A percentile compares a stretch with the other conserved stretches of the same genome.
phyloP scores from a whole-genome alignment of 2,329 filamentous ascomycete genomes.

The Westerdykella ornata region DNA sequence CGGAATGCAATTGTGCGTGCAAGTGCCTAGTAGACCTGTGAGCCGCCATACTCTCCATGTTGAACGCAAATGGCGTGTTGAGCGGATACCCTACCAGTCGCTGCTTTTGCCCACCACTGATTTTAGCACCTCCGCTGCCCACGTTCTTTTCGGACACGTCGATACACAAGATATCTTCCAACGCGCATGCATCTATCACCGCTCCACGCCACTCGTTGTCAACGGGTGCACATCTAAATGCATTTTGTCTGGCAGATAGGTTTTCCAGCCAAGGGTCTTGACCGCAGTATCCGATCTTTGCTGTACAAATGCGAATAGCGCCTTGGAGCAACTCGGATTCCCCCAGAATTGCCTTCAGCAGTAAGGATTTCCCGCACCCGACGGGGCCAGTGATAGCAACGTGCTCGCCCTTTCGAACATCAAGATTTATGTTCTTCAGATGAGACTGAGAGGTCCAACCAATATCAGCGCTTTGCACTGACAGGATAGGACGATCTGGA shows the following conservation, averaged over 20 bases:
- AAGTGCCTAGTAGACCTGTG: no score
- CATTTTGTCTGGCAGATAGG: slow-evolving; percentile 12
- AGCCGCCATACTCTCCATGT: no score
- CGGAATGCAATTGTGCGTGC: no score
- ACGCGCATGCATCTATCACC: slow-evolving; percentile 18
- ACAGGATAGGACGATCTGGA: no score
- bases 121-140: slow-evolving; percentile 41
- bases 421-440: slow-evolving; percentile 3
- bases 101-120: slow-evolving; percentile 12
- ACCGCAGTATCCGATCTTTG: slow-evolving; percentile 17
- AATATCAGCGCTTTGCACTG: slow-evolving; percentile 8
- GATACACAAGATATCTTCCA: slow-evolving; percentile 9
- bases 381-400: slow-evolving; percentile 11
- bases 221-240: slow-evolving; percentile 4
- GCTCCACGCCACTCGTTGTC: slow-evolving; percentile 21
- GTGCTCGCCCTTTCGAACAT: slow-evolving; percentile 1
- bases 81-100: slow-evolving; percentile 7
- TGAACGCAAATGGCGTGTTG: no score
- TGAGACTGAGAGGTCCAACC: slow-evolving; percentile 2
- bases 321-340: slow-evolving; percentile 4
- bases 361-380: slow-evolving; percentile 27
- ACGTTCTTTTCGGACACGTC: slow-evolving; percentile 32
- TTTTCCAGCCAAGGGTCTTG: slow-evolving; percentile 28
- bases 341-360: slow-evolving; percentile 21
- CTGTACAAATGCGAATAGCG: not conserved